Evolutionary conservation across 768 basidiomycete species (phyloP), one percentile per base, ranked within the genome.

Genomic region (Daedaleopsis nitida): DNA sequence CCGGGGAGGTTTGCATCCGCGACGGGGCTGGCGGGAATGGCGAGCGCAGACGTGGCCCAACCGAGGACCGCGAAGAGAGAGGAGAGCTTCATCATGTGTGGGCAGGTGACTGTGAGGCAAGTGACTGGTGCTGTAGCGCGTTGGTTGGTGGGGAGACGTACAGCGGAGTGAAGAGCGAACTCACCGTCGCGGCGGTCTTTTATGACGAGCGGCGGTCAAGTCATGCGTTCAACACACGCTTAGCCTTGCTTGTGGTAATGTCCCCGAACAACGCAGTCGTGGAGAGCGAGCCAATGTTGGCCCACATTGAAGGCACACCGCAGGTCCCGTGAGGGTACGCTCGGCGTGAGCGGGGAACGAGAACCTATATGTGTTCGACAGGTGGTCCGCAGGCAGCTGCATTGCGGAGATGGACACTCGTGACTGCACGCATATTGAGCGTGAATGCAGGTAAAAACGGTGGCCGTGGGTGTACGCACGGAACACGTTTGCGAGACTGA

Each of bases 1-100:
- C 49, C 55, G 16, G 64, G 64, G 10, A 61, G 54, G 23, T 27
- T 56, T 7, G 63, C 63, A 19, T 58, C 63, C 1, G 48, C 54
- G 19, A 55, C 42, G 6, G 63, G 58, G 21, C 27, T 56, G 32
- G 55, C 55, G n/a, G 63, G 55, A 1, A 49, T 39, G 12, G 62
- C 57, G 11, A 58, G 5, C 27, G 21, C 49, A 16, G 47, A 19
- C 13, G 53, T 47, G 3, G 34, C 27, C 27, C 58, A 47, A 10
- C 53, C 42, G 43, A 63, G 39, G 32, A 55, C 23, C 23, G 57
- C 53, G 6, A 54, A 13, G 54, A 63, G 23, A 14, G 54, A 39
- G 3, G 62, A 45, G 43, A 38, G 11, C 32, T 62, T 55, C 54
- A 62, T 62, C 24, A 17, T 16, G 12, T 21, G 7, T 8, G 21